Conservation (phyloP, 768 basidiomycete species). For the Panaeolus papilionaceus region DNA sequence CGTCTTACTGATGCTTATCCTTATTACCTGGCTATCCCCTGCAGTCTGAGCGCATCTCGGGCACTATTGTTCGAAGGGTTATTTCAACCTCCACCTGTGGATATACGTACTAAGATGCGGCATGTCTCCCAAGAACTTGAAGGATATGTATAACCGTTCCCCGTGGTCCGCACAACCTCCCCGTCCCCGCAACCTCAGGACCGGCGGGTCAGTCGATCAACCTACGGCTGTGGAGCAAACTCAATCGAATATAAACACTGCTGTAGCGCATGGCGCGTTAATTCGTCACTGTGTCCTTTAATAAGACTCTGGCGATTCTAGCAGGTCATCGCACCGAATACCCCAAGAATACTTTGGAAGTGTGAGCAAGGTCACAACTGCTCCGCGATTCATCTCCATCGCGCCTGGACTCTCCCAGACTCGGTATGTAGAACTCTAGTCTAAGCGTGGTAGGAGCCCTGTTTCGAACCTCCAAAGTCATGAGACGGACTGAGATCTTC, state of each 20-base stretch:
- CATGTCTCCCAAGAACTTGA: not conserved
- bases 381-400: not conserved
- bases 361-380: not conserved
- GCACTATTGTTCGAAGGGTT: not conserved
- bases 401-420: not conserved
- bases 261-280: not conserved
- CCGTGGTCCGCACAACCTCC: not conserved
- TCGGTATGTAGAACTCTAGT: not conserved
- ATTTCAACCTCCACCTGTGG: not conserved
- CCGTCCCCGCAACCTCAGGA: not conserved
- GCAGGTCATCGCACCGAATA: not conserved
- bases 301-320: not conserved
- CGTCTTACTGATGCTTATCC: not conserved
- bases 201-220: constrained; percentile 12
- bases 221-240: constrained; percentile 2
- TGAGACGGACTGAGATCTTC: not conserved
- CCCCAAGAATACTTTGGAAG: not conserved
- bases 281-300: not conserved
- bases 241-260: not conserved
- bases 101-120: not conserved
- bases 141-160: not conserved
- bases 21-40: not conserved
- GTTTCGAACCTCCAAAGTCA: not conserved
- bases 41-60: not conserved
- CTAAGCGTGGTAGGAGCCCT: not conserved